Conservation (phyloP, 2,329 filamentous ascomycete genomes). For the Cyphellophora attinorum region DNA sequence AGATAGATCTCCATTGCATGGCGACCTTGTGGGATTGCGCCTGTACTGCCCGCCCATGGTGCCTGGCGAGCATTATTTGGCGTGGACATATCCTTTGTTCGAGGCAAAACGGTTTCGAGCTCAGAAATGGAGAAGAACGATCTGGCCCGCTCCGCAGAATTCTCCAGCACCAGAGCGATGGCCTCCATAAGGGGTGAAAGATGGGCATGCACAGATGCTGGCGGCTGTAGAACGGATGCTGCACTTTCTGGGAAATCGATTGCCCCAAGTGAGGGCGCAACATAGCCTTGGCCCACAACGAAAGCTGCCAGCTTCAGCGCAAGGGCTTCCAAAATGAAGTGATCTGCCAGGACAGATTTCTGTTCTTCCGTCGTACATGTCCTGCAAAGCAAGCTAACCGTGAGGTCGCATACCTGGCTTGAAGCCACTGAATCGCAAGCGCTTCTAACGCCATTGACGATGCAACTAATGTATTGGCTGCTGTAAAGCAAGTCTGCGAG, state of each 20-base stretch:
- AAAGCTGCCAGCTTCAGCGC: slow-evolving; percentile 64
- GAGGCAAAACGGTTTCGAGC: slow-evolving; percentile 60
- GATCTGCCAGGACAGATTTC: slow-evolving; percentile 60
- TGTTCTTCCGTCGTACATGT: slow-evolving; percentile 62
- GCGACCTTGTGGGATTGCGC: background rate
- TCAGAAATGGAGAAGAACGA: slow-evolving; percentile 60
- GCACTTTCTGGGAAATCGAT: slow-evolving; percentile 46
- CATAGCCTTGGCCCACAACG: slow-evolving; percentile 54
- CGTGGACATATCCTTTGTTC: slow-evolving; percentile 41
- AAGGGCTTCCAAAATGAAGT: slow-evolving; percentile 68
- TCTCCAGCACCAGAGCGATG: slow-evolving; percentile 63
- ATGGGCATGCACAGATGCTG: slow-evolving; percentile 49
- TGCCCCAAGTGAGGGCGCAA: slow-evolving; percentile 55
- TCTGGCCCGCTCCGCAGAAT: slow-evolving; percentile 69
- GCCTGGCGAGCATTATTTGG: slow-evolving; percentile 39
- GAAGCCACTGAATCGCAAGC: slow-evolving; percentile 34
- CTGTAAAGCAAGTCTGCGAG: slow-evolving; percentile 59
- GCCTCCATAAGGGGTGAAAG: slow-evolving; percentile 67
- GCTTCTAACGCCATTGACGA: slow-evolving; percentile 54
- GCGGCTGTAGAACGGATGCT: slow-evolving; percentile 48
- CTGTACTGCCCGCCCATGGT: slow-evolving; percentile 37
- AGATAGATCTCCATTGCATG: slow-evolving; percentile 49
- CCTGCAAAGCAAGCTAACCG: slow-evolving; percentile 43
- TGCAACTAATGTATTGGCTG: slow-evolving; percentile 48
- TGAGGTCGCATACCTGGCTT: slow-evolving; percentile 21